Base-by-base conservation (phyloP, 306 rosid species). In the Glycine tomentella region DNA sequence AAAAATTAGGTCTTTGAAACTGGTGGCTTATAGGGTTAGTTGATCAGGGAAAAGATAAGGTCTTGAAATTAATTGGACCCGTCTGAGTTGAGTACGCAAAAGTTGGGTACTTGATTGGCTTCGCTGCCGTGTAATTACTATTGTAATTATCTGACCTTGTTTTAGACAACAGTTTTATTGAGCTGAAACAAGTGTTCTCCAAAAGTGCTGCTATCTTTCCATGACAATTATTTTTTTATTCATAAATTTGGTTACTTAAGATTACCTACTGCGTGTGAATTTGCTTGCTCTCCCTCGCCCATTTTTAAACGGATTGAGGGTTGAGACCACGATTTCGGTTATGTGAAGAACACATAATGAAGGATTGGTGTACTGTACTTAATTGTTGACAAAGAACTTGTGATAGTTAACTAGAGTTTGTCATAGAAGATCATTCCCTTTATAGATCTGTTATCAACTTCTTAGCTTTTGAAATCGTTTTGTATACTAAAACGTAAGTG, bases 61-160 rank as follows among this genome's bases (percentile, higher is more conserved):
- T 82, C 61, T 42, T 71, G 61, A 58, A 36, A 36, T 36, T 36
- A 57, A 31, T 73, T 58, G 42, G 55, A 61, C 61, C 61, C 17
- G 25, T 15, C 46, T 73, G 44, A 78, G 51, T 66, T 73, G 53
- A 62, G 72, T 6, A n/a, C 51, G 1, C 63, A 69, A 36, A 57
- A 79, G n/a, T 73, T 57, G 77, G 31, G 31, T 49, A n/a, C n/a
- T 65, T 46, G n/a, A 55, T 74, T 68, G 36, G 5, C 14, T 68
- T 67, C 14, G 25, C 36, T 63, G 40, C 58, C 16, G 4, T 74
- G 81, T 11, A 44, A 51, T 76, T 10, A 38, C 7, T 7, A 14
- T 48, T 74, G 87, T 84, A 84, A 68, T 74, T 80, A 63, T 57
- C 42, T 74, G 69, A 61, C 52, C 69, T 75, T 52, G 36, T 84